phyloP scores from a whole-genome alignment of 306 rosid genomes.

The Dicorynia guianensis region DNA sequence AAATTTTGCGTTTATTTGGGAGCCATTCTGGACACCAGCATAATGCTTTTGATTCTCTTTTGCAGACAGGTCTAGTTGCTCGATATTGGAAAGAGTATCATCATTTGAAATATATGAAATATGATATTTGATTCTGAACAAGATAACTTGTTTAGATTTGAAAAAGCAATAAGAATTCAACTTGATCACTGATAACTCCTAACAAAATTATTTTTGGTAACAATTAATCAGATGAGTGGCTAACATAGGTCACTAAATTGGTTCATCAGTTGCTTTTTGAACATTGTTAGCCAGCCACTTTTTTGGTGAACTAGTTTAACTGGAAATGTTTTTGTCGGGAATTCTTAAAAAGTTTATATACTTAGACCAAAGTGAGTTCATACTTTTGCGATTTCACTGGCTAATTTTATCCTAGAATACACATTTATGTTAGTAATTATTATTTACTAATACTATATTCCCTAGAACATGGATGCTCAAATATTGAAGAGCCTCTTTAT shows the following conservation, averaged over 20 bases:
- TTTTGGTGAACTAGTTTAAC: too few relatives aligned
- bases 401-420: neutral
- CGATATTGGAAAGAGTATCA: too few relatives aligned
- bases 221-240: too few relatives aligned
- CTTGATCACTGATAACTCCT: too few relatives aligned
- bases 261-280: too few relatives aligned
- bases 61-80: neutral
- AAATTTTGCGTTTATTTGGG: conserved; percentile 25
- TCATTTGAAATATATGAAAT: neutral
- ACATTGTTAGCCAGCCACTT: too few relatives aligned
- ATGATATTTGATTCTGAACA: conserved; percentile 7
- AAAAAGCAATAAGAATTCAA: neutral
- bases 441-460: neutral
- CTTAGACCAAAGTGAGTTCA: neutral
- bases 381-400: neutral
- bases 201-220: too few relatives aligned
- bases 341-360: too few relatives aligned
- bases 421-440: neutral
- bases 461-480: neutral
- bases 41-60: conserved; percentile 7
- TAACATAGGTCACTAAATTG: too few relatives aligned
- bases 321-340: too few relatives aligned
- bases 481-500: neutral
- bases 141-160: conserved; percentile 24
- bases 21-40: conserved; percentile 1